phyloP scores from a whole-genome alignment of 2,329 filamentous ascomycete genomes.

The Pyrenochaeta sp. region DNA sequence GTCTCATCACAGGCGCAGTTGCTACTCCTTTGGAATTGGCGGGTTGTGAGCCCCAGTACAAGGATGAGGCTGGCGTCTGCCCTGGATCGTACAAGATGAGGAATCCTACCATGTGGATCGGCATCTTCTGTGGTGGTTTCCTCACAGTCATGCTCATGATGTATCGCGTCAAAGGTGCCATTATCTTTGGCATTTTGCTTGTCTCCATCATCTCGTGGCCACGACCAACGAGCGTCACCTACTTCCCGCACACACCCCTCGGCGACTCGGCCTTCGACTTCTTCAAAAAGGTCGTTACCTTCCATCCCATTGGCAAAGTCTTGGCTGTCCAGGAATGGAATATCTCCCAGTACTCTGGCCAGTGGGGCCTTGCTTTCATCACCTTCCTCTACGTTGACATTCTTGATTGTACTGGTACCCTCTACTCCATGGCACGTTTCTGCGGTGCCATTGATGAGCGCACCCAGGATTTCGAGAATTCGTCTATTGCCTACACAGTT shows the following conservation, averaged over 20 bases:
- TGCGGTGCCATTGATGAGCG: conserved; percentile 79
- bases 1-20: conserved; percentile 72
- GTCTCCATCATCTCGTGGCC: conserved; percentile 93
- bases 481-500: conserved; percentile 81
- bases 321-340: conserved; percentile 79
- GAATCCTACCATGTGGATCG: conserved; percentile 83
- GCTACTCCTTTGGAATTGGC: conserved; percentile 77
- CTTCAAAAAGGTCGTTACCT: conserved; percentile 86
- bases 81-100: conserved; percentile 76
- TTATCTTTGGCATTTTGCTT: conserved; percentile 82
- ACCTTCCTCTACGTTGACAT: conserved; percentile 93
- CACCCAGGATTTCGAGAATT: conserved; percentile 88
- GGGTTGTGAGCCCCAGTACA: conserved; percentile 68
- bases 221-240: conserved; percentile 75
- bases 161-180: conserved; percentile 85
- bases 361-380: conserved; percentile 84
- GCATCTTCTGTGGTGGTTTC: conserved; percentile 85
- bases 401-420: conserved; percentile 82
- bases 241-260: conserved; percentile 75
- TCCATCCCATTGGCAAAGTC: conserved; percentile 76
- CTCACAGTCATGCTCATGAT: conserved; percentile 82
- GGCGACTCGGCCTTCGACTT: conserved; percentile 80
- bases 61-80: conserved; percentile 61
- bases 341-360: conserved; percentile 70
- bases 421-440: conserved; percentile 90